Base-by-base conservation (phyloP, 306 rosid genomes). In the Acacia crassicarpa region DNA sequence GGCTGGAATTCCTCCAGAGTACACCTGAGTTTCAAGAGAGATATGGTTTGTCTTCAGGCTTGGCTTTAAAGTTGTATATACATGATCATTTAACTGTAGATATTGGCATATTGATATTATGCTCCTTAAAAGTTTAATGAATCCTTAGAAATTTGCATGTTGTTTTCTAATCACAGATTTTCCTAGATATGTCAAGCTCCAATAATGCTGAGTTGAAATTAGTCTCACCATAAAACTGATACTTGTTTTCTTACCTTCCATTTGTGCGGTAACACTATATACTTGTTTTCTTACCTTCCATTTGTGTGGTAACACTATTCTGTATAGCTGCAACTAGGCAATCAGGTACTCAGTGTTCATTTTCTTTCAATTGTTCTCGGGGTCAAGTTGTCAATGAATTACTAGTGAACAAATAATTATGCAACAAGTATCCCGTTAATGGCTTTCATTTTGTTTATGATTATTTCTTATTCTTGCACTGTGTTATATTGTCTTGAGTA, bases 21-120 rank as follows among this genome's bases (percentile, higher is more conserved):
- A 96, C 99, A 48, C 99, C 97, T 49, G 99, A 96, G 87, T 96
- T 96, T 91, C 99, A 96, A 88, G 99, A 96, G 85, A 92, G 99
- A 96, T 96, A 94, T 70, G 99, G 99, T 96, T 87, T 65, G 99
- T 90, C 79, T 82, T 85, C 71, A 75, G 58, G 83, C 88, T 84
- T 75, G 45, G 65, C 65, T 75, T 70, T 62, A 68, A 68, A 44
- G 43, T 51, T 86, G 84, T 81, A 70, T 75, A 61, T 74, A 45
- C 68, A 48, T 44, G 65, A 69, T 86, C 71, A 54, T 78, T n/a
- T 66, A 30, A 49, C 70, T 41, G 48, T 41, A 33, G 46, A 48
- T 44, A 45, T 74, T 44, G 62, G 8, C 27, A 78, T 74, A 81
- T 68, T 68, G 75, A 41, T 63, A 51, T 70, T 65, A 32, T 12